Evolutionary conservation across 352 stramenopile species (phyloP), one percentile per base, ranked within the genome.

Genomic region (Globisporangium canariense): DNA sequence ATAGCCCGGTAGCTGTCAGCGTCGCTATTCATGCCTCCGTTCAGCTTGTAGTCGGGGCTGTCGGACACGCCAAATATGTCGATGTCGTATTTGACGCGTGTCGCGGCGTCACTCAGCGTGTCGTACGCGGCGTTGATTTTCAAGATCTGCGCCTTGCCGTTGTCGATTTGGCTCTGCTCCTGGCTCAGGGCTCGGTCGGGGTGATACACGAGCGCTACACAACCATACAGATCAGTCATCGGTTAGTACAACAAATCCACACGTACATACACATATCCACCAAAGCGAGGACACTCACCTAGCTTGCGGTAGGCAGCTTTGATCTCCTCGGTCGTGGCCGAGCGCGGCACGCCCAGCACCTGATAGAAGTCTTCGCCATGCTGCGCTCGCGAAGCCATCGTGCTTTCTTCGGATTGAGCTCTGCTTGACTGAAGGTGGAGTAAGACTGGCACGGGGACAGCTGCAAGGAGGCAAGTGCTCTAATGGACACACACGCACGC

Each of bases 61-160:
- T 70, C 61, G 16, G 81, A 89, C 52, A 77, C 60, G 36, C 84
- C 84, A 58, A 90, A 93, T 70, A 78, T 74, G 22, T 93, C 80
- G 4, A 87, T 61, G 59, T 93, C 84, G 69, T 93, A 93, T 73
- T 82, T 78, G 32, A 83, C 70, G 18, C 84, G 80, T 41, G 60
- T 47, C 20, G 74, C 56, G 20, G 66, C 47, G 66, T 90, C 69
- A 52, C 77, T 89, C 28, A 93, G 63, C 53, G 78, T 68, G 57
- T 90, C 84, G 69, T 93, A 93, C 25, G 84, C 84, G 18, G 78
- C 81, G 64, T 91, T 91, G 64, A 93, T 88, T 46, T 72, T 76
- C 43, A 89, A 62, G 60, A 89, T 89, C 62, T 89, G 64, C 2
- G 69, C 70, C 57, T 81, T 74, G 59, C 63, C 66, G 68, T 79